Conservation (phyloP, 345 rosid genomes). For the Gossypium thurberi region DNA sequence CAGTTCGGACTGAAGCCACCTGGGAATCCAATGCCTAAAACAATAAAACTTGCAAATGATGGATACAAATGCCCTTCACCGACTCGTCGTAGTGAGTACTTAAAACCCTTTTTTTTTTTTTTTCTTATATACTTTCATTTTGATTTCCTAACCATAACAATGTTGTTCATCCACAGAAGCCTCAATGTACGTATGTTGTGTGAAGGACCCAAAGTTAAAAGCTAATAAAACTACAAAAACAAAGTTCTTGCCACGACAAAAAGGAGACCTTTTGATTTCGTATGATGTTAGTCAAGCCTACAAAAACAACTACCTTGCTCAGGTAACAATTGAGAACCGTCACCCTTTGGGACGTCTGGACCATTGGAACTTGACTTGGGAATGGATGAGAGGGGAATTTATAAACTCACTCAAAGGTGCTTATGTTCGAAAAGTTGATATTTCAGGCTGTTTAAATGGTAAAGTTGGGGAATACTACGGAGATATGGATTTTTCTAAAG, state of each 20-base stretch:
- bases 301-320: conserved; percentile 28
- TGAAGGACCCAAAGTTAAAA: conserved; percentile 9
- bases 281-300: conserved; percentile 35
- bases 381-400: conserved; percentile 50
- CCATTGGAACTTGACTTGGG: conserved; percentile 63
- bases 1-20: conserved; percentile 24
- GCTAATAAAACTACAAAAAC: conserved; percentile 6
- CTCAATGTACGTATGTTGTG: conserved; percentile 35
- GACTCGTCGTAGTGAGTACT: conserved; percentile 8
- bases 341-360: conserved; percentile 45
- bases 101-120: not conserved
- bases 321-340: conserved; percentile 41
- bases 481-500: conserved; percentile 33
- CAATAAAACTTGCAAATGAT: conserved; percentile 28
- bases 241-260: conserved; percentile 25
- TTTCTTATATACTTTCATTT: not conserved
- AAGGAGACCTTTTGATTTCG: conserved; percentile 41
- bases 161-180: conserved; percentile 6
- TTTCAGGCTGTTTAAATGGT: conserved; percentile 40
- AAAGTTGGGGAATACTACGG: conserved; percentile 28
- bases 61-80: conserved; percentile 41
- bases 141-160: not conserved
- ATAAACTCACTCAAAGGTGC: conserved; percentile 47
- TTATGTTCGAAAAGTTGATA: conserved; percentile 26
- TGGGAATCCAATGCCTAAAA: conserved; percentile 32